A percentile compares a stretch with the other conserved stretches of the same genome.
phyloP scores from a whole-genome alignment of 2,329 filamentous ascomycete genomes.

The Chaetomium sp. region DNA sequence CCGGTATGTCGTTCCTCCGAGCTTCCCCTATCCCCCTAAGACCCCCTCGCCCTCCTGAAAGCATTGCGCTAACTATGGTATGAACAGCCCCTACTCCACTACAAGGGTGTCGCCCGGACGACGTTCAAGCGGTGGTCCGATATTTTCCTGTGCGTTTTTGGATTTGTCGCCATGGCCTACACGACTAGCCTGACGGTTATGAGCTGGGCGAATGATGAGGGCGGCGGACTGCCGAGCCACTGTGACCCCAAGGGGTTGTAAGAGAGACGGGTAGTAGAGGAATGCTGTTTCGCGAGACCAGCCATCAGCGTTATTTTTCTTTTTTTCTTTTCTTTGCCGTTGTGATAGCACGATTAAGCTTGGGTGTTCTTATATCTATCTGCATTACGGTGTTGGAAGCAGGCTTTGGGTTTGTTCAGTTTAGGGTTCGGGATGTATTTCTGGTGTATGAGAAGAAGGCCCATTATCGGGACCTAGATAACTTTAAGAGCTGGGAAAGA shows the following conservation, averaged over 20 bases:
- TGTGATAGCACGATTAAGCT: conserved; percentile 4
- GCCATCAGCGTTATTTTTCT: not conserved
- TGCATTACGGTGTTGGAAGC: conserved; percentile 1
- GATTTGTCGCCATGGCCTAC: conserved; percentile 82
- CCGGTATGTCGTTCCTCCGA: conserved; percentile 58
- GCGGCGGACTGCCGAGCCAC: conserved; percentile 43
- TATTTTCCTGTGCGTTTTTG: conserved; percentile 71
- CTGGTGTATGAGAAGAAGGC: not conserved
- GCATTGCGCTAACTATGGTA: not conserved
- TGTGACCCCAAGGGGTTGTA: conserved; percentile 37
- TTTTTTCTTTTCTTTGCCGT: not conserved
- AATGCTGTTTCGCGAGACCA: not conserved
- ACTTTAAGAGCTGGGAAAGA: no score
- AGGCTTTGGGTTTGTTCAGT: not conserved
- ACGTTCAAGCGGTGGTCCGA: conserved; percentile 64
- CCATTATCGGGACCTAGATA: no score
- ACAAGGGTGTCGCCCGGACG: conserved; percentile 68
- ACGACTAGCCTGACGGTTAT: conserved; percentile 80
- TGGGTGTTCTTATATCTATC: conserved; percentile 1
- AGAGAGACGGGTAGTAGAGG: not conserved
- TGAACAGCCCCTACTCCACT: conserved; percentile 80
- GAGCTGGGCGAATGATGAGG: conserved; percentile 66
- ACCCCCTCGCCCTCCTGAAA: not conserved
- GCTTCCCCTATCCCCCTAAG: not conserved
- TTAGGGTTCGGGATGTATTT: not conserved